These are phyloP conservation scores for Turritis glabra DNA, from an alignment of 345 rosid genomes.

Conservation along the genomic window DNA sequence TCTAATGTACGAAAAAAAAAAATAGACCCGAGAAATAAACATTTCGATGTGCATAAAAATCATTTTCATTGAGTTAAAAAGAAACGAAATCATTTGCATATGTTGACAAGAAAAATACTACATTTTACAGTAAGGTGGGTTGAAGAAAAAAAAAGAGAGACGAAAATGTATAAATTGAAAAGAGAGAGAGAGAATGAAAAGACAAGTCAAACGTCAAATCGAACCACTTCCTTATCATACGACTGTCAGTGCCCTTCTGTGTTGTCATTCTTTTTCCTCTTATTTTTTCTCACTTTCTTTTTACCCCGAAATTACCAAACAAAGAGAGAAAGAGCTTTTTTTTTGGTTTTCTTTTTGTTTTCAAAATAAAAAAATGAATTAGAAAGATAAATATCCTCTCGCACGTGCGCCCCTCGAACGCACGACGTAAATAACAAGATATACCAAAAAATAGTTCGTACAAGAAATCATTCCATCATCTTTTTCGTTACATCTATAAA, in stretches of 20 bases:
- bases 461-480: conserved; percentile 15
- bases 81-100: background rate
- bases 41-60: background rate
- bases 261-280: conserved; percentile 67
- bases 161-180: conserved; percentile 1
- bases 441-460: conserved; percentile 27
- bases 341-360: background rate
- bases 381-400: background rate
- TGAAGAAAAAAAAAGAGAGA: background rate
- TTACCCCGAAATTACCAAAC: conserved; percentile 28
- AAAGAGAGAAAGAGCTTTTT: background rate
- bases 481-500: background rate
- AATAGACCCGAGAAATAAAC: background rate
- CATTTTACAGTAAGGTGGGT: background rate
- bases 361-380: background rate
- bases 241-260: conserved; percentile 88
- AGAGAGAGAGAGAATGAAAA: conserved; percentile 50
- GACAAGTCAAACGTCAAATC: conserved; percentile 99
- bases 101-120: background rate
- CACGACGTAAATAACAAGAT: conserved; percentile 17
- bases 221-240: conserved; percentile 84
- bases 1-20: background rate
- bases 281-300: conserved; percentile 1
- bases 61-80: background rate
- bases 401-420: conserved; percentile 34